These are phyloP conservation scores for Salvia hispanica DNA, from an alignment of 257 asterid genomes.

Conservation along the genomic window DNA sequence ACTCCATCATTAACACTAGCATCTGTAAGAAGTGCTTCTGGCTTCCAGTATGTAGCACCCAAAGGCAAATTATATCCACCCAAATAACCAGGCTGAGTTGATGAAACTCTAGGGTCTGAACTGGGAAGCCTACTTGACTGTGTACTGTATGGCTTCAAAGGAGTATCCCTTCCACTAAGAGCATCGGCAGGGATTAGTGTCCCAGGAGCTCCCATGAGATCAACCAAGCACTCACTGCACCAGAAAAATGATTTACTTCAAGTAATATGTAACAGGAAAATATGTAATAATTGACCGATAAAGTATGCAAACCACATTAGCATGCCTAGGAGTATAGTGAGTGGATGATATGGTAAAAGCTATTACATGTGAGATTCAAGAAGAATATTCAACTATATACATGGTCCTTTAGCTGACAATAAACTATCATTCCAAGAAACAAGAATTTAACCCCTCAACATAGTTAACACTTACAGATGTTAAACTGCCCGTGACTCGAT, in stretches of 20 bases:
- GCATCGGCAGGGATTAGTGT: constrained; percentile 92
- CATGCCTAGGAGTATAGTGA: constrained; percentile 7
- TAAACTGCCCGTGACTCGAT: not conserved
- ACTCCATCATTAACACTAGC: constrained; percentile 50
- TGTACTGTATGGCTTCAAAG: constrained; percentile 52
- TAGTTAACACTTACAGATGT: not conserved
- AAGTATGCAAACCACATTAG: constrained; percentile 20
- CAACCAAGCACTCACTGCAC: constrained; percentile 94
- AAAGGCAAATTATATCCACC: constrained; percentile 41
- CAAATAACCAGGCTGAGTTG: constrained; percentile 43
- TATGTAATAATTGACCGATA: constrained; percentile 23
- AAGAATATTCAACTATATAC: constrained; percentile 17
- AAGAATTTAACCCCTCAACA: constrained; percentile 9
- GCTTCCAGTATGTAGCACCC: constrained; percentile 45
- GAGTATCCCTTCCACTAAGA: constrained; percentile 69
- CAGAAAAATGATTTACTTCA: constrained; percentile 41
- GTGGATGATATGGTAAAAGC: constrained; percentile 23
- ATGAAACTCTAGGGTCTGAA: constrained; percentile 40
- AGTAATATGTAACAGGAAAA: constrained; percentile 30
- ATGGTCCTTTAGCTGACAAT: constrained; percentile 1
- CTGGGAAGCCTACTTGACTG: constrained; percentile 54
- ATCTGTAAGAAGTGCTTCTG: constrained; percentile 46
- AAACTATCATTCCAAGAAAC: not conserved
- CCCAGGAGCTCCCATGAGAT: constrained; percentile 99
- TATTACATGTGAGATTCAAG: constrained; percentile 12